Evolutionary conservation across 257 asterid genomes (phyloP).

Genomic region (Primulina eburnea): DNA sequence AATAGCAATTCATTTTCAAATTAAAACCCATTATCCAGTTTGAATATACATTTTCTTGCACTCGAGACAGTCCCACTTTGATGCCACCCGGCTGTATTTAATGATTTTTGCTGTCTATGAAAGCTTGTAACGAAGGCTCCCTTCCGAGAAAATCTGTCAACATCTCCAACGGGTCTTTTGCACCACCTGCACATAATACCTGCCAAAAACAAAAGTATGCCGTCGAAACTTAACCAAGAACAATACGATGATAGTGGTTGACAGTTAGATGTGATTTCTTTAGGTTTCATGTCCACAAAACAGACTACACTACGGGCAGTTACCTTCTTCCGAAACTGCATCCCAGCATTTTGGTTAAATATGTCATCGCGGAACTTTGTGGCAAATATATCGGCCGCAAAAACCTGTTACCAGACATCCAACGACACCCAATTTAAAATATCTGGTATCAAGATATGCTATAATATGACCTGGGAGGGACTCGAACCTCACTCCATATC

Average conservation of each 20-base stretch:
- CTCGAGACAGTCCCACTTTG: no score
- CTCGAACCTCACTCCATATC: slow-evolving; percentile 89
- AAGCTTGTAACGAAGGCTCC: slow-evolving; percentile 81
- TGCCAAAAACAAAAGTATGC: slow-evolving; percentile 26
- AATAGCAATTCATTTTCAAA: no score
- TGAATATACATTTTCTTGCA: no score
- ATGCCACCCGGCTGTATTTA: neutral
- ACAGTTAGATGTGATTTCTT: neutral
- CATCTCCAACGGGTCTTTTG: slow-evolving; percentile 64
- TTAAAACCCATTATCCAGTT: no score
- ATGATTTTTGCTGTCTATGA: slow-evolving; percentile 48
- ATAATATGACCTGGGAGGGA: slow-evolving; percentile 9
- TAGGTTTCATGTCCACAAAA: no score
- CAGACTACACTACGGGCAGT: neutral
- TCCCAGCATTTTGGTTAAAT: slow-evolving; percentile 64
- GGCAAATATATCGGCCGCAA: slow-evolving; percentile 81
- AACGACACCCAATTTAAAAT: neutral
- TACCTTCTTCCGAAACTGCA: slow-evolving; percentile 86
- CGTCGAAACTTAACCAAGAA: neutral
- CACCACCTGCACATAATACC: slow-evolving; percentile 85
- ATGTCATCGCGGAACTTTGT: slow-evolving; percentile 58
- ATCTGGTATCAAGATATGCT: neutral
- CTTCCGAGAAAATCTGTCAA: slow-evolving; percentile 81
- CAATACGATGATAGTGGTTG: no score
- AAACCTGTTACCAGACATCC: slow-evolving; percentile 46